phyloP scores from a whole-genome alignment of 2,329 filamentous ascomycete genomes.

The Colletotrichum theobromicola region DNA sequence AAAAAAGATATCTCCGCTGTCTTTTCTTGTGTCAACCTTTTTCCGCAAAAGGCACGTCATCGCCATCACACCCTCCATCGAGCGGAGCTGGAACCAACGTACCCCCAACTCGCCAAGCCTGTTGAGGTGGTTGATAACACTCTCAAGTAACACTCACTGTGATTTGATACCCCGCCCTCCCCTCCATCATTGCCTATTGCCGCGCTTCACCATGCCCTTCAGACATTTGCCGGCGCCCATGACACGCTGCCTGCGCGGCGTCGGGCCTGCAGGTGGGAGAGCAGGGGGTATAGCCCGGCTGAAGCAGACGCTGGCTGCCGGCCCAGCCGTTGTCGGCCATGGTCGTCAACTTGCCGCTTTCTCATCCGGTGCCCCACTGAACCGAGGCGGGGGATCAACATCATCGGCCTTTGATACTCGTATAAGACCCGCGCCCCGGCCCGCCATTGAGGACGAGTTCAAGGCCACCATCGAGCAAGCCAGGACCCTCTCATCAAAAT shows the following conservation, averaged over 20 bases:
- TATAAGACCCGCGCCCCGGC: slow-evolving; percentile 7
- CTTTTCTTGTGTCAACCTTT: not conserved
- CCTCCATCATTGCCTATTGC: not conserved
- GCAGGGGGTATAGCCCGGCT: not conserved
- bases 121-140: slow-evolving; percentile 1
- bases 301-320: not conserved
- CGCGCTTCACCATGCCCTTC: slow-evolving; percentile 10
- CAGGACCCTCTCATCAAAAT: slow-evolving; percentile 3
- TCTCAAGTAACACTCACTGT: not conserved
- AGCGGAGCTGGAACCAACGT: not conserved
- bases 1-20: not conserved
- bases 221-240: slow-evolving; percentile 11
- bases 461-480: slow-evolving; percentile 12
- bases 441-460: not conserved
- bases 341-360: slow-evolving; percentile 10
- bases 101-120: not conserved
- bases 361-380: slow-evolving; percentile 8
- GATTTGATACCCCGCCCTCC: not conserved
- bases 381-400: slow-evolving; percentile 6
- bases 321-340: slow-evolving; percentile 2
- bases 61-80: not conserved
- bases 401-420: not conserved
- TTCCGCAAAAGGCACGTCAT: not conserved
- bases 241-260: slow-evolving; percentile 2
- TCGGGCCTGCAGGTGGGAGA: not conserved